Evolutionary conservation across 306 rosid species (phyloP), one percentile per base, ranked within the genome.

Genomic region (Quercus wislizeni): DNA sequence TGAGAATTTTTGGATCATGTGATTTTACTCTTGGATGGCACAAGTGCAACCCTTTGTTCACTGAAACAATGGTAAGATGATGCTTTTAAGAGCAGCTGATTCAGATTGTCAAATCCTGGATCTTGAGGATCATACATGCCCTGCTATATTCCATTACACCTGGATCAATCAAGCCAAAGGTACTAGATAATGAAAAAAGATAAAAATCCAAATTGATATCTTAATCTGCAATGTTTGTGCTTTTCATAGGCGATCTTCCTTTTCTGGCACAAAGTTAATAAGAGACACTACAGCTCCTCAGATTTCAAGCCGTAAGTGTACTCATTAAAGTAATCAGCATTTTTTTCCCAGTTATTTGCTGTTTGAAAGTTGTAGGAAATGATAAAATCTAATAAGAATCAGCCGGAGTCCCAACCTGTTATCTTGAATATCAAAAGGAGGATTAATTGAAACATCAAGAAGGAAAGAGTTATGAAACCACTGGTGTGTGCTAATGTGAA

Each of bases 381-480:
- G 70, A 15, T 7, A 64, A 30, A 64, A 64, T 64, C 20, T 17
- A 28, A 18, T 19, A 30, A 17, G 46, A 64, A 64, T 30, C 43
- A 55, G 1, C 67, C 20, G 20, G 57, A 18, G 54, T 19, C 5
- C 70, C 43, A 30, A 64, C 73, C 81, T 69, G 76, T 27, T 13
- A 61, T 12, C 69, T 55, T 18, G 23, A 35, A 33, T 69, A 70
- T 33, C 63, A 30, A 51, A 41, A 41, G 43, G 71, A 76, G 49
- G 35, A 28, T 64, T 30, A 28, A 30, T 72, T 71, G 28, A 23
- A 43, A 59, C 72, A 71, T 25, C 71, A 65, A 25, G 18, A 81
- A 74, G 61, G 58, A 51, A 74, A 54, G 74, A 63, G 73, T 25
- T 19, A 41, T 38, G 23, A 72, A 76, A 75, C 67, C 31, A 57